A percentile compares a stretch with the other conserved stretches of the same genome.
Evolutionary conservation across 345 rosid genomes (phyloP).

Genomic region (Alliaria petiolata): DNA sequence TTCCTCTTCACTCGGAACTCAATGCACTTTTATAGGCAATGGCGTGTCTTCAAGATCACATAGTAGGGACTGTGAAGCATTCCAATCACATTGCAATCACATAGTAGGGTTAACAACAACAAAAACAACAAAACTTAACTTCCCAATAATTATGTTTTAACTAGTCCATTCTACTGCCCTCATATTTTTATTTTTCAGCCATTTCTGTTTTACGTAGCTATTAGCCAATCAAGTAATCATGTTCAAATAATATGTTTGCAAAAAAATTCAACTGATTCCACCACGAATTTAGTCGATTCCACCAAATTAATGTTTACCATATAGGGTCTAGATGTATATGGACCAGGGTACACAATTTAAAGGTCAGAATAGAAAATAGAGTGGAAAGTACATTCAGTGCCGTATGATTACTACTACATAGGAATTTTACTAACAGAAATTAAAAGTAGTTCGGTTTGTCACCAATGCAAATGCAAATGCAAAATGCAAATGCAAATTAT

Average conservation of each 20-base stretch:
- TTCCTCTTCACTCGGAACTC: not conserved
- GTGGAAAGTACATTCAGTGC: conserved; percentile 13
- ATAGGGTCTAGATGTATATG: not conserved
- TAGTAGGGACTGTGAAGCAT: too few relatives aligned
- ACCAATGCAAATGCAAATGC: conserved; percentile 2
- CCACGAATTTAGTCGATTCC: not conserved
- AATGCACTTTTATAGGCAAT: not conserved
- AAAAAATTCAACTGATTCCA: not conserved
- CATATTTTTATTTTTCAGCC: too few relatives aligned
- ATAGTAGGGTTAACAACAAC: too few relatives aligned
- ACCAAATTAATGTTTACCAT: not conserved
- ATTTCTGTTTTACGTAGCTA: too few relatives aligned
- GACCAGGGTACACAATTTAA: not conserved
- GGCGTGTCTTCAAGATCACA: too few relatives aligned
- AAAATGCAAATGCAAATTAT: conserved; percentile 9
- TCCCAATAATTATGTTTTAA: too few relatives aligned
- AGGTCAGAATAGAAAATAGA: not conserved
- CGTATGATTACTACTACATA: conserved; percentile 7
- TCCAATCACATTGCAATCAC: too few relatives aligned
- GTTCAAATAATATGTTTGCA: not conserved
- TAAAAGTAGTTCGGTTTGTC: not conserved
- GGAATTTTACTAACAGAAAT: not conserved
- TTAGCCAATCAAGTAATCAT: not conserved
- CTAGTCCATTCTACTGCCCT: too few relatives aligned
- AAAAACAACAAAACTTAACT: too few relatives aligned